phyloP scores from a whole-genome alignment of 192 early-diverging fungal genomes.

The Backusella liffmaniae region DNA sequence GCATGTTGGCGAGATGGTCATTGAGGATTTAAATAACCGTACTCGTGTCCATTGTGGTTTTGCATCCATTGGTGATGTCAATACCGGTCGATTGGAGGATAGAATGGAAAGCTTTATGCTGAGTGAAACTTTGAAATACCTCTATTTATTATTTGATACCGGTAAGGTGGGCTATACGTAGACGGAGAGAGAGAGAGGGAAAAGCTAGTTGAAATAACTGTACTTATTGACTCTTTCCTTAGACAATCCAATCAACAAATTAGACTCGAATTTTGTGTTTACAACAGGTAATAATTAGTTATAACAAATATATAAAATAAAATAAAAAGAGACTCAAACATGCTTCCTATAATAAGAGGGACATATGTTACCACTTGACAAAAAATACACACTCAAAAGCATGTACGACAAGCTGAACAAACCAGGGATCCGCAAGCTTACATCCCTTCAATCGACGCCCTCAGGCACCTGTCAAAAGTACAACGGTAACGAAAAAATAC shows the following conservation, averaged over 20 bases:
- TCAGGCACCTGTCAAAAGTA: slow-evolving; percentile 7
- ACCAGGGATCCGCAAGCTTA: neutral
- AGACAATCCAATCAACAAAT: slow-evolving; percentile 58
- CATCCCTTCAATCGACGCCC: neutral
- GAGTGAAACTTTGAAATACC: slow-evolving; percentile 94
- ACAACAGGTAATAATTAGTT: slow-evolving; percentile 62
- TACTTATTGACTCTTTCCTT: neutral
- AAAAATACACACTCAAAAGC: slow-evolving; percentile 17
- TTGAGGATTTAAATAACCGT: slow-evolving; percentile 73
- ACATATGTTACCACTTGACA: slow-evolving; percentile 50
- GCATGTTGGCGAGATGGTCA: slow-evolving; percentile 83
- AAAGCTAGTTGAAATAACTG: neutral
- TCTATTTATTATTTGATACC: slow-evolving; percentile 92
- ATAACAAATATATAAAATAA: neutral
- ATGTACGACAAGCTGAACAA: neutral
- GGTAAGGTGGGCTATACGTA: slow-evolving; percentile 39
- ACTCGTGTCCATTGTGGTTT: slow-evolving; percentile 80
- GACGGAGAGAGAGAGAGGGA: too few species aligned
- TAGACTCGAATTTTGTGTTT: slow-evolving; percentile 82
- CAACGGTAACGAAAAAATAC: neutral
- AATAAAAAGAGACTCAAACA: neutral
- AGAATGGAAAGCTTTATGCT: slow-evolving; percentile 96
- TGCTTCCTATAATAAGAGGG: slow-evolving; percentile 41
- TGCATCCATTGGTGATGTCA: slow-evolving; percentile 67
- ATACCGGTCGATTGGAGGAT: slow-evolving; percentile 62